Evolutionary conservation across 2,329 filamentous ascomycete genomes (phyloP), one percentile per base, ranked within the genome.

Genomic region (Grosmannia serpens): DNA sequence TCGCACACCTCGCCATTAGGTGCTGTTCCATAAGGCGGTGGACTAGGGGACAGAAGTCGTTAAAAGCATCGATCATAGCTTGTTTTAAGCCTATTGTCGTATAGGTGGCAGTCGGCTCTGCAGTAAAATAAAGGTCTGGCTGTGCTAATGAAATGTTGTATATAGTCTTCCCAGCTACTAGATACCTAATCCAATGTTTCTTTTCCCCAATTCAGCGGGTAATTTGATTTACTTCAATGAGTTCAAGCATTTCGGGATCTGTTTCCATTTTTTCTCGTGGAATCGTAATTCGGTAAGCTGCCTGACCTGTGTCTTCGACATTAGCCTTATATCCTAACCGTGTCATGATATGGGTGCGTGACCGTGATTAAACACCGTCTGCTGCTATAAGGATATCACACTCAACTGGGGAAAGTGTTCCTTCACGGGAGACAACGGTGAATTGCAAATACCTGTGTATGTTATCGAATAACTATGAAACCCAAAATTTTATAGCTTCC

Each of bases 251-350:
- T 63, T 88, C 85, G 0, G 86, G 80, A 64, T 91, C 86, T 24
- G 79, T 63, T 57, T 77, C 62, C 80, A 91, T 87, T 60, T 86
- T 76, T 31, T 82, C 77, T 13, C 87, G 81, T 1, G 79, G 81
- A 20, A 91, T 77, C 81, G 91, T 86, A 69, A 91, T 88, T 15
- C 88, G 81, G 73, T 91, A 91, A 3, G 87, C 87, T 0, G 88
- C 88, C 71, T 91, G 86, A 4, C 86, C 83, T 0, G 87, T 89
- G 61, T 88, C 85, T 60, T 83, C 75, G 63, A 85, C 80, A 58
- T 81, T 74, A 38, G 77, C 79, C 9, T 72, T 70, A 61, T 77
- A 72, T 47, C 77, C 75, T 1, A 83, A 70, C 52, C 75, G 71
- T 35, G 75, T 70, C 3, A 88, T 77, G 67, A 89, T 77, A 46